A percentile compares a stretch with the other conserved stretches of the same genome.
phyloP scores from a whole-genome alignment of 192 early-diverging fungal genomes.

The Linnemannia exigua region DNA sequence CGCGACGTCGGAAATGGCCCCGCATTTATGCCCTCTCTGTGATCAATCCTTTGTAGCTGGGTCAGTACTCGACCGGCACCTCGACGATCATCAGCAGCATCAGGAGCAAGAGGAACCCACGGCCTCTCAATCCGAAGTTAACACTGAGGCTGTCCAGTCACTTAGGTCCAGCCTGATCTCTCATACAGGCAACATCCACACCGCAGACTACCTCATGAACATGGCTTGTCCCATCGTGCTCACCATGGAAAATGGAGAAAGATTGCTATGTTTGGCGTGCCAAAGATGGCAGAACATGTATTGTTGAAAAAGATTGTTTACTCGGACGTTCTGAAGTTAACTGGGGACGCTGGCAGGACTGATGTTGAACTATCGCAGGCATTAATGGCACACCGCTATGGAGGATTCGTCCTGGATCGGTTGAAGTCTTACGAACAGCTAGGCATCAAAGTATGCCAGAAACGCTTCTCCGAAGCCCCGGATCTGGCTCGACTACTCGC shows the following conservation, averaged over 20 bases:
- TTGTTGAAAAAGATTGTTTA: neutral
- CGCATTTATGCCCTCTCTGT: neutral
- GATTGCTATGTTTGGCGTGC: neutral
- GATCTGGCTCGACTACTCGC: no score
- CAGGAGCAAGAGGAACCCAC: neutral
- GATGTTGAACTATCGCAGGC: slow-evolving; percentile 7
- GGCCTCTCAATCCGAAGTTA: neutral
- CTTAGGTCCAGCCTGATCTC: neutral
- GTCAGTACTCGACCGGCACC: neutral
- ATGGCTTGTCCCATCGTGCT: slow-evolving; percentile 5
- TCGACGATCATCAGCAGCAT: slow-evolving; percentile 2
- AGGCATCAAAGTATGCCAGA: neutral
- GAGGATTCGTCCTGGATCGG: neutral
- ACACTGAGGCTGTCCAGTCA: neutral
- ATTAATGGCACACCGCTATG: slow-evolving; percentile 8
- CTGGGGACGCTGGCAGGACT: neutral
- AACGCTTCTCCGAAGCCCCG: neutral
- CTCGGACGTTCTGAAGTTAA: neutral
- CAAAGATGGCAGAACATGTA: neutral
- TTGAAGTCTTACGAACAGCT: neutral
- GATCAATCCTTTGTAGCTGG: neutral
- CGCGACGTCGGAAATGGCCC: neutral
- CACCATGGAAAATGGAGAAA: neutral
- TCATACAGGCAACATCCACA: neutral
- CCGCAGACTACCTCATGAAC: neutral